Conservation (phyloP, 805 yeast genomes). For the Pichia scutulata region DNA sequence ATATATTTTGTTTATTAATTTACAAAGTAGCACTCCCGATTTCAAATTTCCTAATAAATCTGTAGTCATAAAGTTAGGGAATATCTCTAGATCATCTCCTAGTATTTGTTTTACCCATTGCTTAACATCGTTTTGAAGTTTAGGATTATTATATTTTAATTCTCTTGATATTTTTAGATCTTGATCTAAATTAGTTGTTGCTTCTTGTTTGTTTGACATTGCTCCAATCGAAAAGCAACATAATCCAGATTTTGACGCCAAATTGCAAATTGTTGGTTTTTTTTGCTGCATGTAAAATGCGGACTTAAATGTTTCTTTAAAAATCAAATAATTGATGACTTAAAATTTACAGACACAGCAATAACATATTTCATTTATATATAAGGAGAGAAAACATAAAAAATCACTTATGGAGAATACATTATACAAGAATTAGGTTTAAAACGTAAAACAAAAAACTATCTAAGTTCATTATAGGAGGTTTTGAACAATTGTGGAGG, state of each 20-base stretch:
- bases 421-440: background rate
- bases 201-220: conserved; percentile 3
- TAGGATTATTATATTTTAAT: conserved; percentile 39
- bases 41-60: conserved; percentile 51
- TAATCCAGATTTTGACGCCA: background rate
- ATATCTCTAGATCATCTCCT: conserved; percentile 24
- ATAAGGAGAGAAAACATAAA: too few species aligned
- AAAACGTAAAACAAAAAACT: background rate
- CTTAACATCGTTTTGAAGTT: conserved; percentile 29
- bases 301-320: too few species aligned
- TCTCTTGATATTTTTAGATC: conserved; percentile 46
- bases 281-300: background rate
- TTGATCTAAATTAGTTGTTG: conserved; percentile 50
- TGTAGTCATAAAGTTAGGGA: conserved; percentile 10
- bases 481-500: conserved; percentile 20
- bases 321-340: too few species aligned
- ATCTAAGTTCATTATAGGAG: conserved; percentile 17
- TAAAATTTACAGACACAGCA: background rate
- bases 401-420: too few species aligned
- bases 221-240: too few species aligned
- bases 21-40: conserved; percentile 54
- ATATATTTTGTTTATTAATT: conserved; percentile 35
- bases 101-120: conserved; percentile 44
- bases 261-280: too few species aligned
- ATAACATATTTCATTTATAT: background rate